Base-by-base conservation (phyloP, 176 grass and related monocot genomes). In the Melocanna baccifera region DNA sequence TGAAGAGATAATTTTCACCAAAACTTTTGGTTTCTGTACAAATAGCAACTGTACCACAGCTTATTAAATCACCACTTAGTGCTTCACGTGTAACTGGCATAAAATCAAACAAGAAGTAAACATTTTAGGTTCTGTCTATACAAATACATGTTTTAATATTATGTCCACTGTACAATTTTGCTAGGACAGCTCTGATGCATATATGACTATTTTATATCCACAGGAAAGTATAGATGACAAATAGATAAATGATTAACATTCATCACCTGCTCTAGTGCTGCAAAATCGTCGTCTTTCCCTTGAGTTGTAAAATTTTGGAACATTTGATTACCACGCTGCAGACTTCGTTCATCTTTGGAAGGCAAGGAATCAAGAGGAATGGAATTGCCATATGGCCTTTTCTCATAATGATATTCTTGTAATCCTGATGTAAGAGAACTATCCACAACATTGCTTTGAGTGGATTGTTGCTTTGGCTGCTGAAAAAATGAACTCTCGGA, bases 211-310 rank as follows among this genome's bases (percentile, higher is more conserved):
- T 70, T 6, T 13, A 69, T 56, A 58, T 77, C 39, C 65, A 40
- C 40, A 82, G 64, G 43, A 66, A 80, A 69, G 53, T 66, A 74
- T 5, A 82, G 22, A 32, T 67, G 79, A 66, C 7, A 86, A 76
- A 56, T 26, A 53, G 50, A 30, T 23, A 30, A 28, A 51, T 48
- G 63, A 4, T 70, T 9, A 46, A 18, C 52, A 76, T 64, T 70
- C 39, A 76, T 86, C 88, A 99, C 96, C 96, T 99, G 96, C 82
- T 99, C 97, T 87, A 99, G 69, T 70, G 88, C 71, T 69, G 93
- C 84, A 92, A 99, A 99, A 92, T 92, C 93, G 46, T 92, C 91
- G 75, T 99, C 90, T 81, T 96, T 92, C 73, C 16, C 81, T 34
- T 45, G 88, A 79, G 68, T 76, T 70, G 84, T 81, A 79, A 89